A percentile compares a stretch with the other conserved stretches of the same genome.
Evolutionary conservation across 2,329 filamentous ascomycete species (phyloP).

Genomic region (Cylindrodendrum hubeiense): DNA sequence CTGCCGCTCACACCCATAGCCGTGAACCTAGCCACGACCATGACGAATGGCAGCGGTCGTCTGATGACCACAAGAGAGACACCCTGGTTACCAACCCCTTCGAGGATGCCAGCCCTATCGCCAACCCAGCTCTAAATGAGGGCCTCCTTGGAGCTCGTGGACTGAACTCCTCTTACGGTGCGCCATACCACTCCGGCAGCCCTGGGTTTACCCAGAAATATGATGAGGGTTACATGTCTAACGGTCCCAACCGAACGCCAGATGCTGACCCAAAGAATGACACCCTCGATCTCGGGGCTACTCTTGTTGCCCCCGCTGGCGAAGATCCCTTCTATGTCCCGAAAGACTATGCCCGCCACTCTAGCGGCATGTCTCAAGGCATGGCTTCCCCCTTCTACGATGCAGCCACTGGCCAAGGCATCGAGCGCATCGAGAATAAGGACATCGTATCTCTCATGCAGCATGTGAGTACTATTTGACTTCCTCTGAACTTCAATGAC

Average conservation of each 20-base stretch:
- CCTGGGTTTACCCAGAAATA: slow-evolving; percentile 70
- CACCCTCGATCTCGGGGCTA: slow-evolving; percentile 65
- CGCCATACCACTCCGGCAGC: slow-evolving; percentile 66
- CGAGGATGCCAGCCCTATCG: slow-evolving; percentile 73
- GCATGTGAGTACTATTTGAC: slow-evolving; percentile 69
- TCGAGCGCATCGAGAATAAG: slow-evolving; percentile 93
- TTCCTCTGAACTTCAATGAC: slow-evolving; percentile 7
- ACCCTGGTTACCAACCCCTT: slow-evolving; percentile 77
- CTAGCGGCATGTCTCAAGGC: slow-evolving; percentile 92
- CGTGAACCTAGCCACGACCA: slow-evolving; percentile 68
- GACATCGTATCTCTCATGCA: slow-evolving; percentile 99
- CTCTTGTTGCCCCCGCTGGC: slow-evolving; percentile 57
- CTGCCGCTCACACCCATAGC: slow-evolving; percentile 57
- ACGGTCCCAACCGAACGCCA: slow-evolving; percentile 68
- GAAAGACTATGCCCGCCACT: slow-evolving; percentile 69
- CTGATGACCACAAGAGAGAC: slow-evolving; percentile 73
- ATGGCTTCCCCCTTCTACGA: slow-evolving; percentile 93
- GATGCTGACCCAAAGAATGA: slow-evolving; percentile 68
- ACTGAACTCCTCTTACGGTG: slow-evolving; percentile 55
- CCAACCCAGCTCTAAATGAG: slow-evolving; percentile 65
- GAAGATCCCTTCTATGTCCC: slow-evolving; percentile 77
- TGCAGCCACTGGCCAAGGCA: slow-evolving; percentile 85
- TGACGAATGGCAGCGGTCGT: slow-evolving; percentile 74
- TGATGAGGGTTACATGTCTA: slow-evolving; percentile 95
- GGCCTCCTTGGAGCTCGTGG: slow-evolving; percentile 59